Base-by-base conservation (phyloP, 108 stramenopile genomes). In the Schizochytrium sp. region DNA sequence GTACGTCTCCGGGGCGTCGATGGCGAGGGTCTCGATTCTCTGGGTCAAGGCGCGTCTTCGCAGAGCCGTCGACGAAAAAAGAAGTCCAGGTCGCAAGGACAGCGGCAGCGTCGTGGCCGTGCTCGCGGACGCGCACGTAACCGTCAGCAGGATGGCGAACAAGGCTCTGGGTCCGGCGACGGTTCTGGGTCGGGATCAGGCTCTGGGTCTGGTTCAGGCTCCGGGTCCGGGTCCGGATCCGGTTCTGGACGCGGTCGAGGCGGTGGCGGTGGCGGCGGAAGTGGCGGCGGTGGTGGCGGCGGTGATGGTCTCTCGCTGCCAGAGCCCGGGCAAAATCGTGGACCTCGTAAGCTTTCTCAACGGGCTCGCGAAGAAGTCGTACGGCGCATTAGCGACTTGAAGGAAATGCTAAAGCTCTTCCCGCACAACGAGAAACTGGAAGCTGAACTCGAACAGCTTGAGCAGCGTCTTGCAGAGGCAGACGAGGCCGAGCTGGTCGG, bases 401-500 rank as follows among this genome's bases (percentile, higher is more conserved):
- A 83, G 28, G 48, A 83, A 5, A 83, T 83, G 76, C 51, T 83
- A 12, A 83, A 83, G 76, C 76, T 83, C 6, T 83, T 83, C 48
- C 76, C 76, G n/a, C 76, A 83, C 76, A 53, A 83, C 28, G 76
- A 83, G n/a, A 83, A 83, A 45, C 76, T 83, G 12, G 51, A 53
- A 23, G 51, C 48, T 18, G 76, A 83, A 45, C 76, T 53, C n/a
- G 76, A 83, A 23, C 45, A 23, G n/a, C 51, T 83, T 6, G 76
- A 83, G 51, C 45, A 53, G 25, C 76, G 76, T 25, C 76, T 83
- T 55, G 76, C 76, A 0, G 76, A 83, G 28, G 76, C 76, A 34
- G 48, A 53, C 12, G 76, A 83, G 10, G 76, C 76, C 2, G 76
- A 83, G 28, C 48, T 53, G 28, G 0, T 53, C 12, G 48, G 51